phyloP scores from a whole-genome alignment of 495 filamentous ascomycete species.

The Tuber microsphaerosporum region DNA sequence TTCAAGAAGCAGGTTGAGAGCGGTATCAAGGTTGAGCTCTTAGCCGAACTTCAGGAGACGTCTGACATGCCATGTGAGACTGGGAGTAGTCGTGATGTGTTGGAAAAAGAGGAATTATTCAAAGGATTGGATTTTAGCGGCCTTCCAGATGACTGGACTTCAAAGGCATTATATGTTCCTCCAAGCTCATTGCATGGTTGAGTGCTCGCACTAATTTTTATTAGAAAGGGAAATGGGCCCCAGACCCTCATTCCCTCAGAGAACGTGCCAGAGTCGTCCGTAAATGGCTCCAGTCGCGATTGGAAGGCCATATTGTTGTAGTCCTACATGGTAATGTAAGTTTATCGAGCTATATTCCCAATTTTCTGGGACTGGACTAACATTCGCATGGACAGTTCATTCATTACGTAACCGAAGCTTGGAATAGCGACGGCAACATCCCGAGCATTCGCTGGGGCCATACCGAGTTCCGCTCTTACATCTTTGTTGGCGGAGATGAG shows the following conservation, averaged over 20 bases:
- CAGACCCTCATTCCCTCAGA: constrained; percentile 54
- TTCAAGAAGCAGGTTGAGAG: constrained; percentile 50
- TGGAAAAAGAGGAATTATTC: constrained; percentile 56
- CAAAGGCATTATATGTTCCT: constrained; percentile 42
- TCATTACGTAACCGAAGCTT: constrained; percentile 79
- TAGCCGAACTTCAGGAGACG: constrained; percentile 42
- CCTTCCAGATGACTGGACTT: constrained; percentile 35
- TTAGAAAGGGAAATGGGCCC: no score
- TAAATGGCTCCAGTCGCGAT: constrained; percentile 56
- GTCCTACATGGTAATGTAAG: constrained; percentile 60
- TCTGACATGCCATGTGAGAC: constrained; percentile 71
- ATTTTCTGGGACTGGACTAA: not conserved
- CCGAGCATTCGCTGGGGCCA: constrained; percentile 76
- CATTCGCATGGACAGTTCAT: constrained; percentile 44
- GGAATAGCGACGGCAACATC: constrained; percentile 50
- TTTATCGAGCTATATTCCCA: not conserved
- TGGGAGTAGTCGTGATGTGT: constrained; percentile 51
- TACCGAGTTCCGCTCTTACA: constrained; percentile 72
- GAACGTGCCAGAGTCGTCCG: constrained; percentile 60
- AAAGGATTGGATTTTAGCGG: constrained; percentile 49
- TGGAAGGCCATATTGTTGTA: constrained; percentile 55
- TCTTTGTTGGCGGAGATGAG: no score
- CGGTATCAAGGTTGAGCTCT: constrained; percentile 54
- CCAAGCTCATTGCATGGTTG: not conserved
- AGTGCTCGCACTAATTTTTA: not conserved